Percentiles rank a stretch among this genome's conserved stretches.
Conservation (phyloP, 768 basidiomycete genomes). For the Nevesoporus exiguus region DNA sequence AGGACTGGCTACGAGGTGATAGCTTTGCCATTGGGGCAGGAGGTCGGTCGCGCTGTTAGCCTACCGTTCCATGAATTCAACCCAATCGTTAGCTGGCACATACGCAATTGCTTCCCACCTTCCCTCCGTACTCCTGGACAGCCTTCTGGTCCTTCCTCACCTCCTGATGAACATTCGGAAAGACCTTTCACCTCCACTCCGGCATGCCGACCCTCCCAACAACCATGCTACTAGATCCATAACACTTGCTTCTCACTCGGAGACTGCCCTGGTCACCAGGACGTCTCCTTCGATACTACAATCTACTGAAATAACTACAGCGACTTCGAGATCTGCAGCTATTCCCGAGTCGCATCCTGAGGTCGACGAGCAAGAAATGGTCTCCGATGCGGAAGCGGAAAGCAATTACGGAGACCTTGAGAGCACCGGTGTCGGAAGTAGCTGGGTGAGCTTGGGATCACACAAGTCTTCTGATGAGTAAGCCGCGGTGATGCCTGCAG, state of each 20-base stretch:
- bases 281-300: not conserved
- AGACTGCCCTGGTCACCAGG: slow-evolving; percentile 6
- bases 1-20: slow-evolving; percentile 62
- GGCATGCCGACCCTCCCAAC: slow-evolving; percentile 33
- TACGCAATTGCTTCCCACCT: slow-evolving; percentile 70
- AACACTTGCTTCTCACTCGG: slow-evolving; percentile 10
- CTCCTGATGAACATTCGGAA: slow-evolving; percentile 61
- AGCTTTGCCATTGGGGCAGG: slow-evolving; percentile 76
- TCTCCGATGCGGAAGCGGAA: slow-evolving; percentile 68
- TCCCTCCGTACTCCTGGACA: slow-evolving; percentile 61
- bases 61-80: slow-evolving; percentile 2
- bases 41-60: slow-evolving; percentile 43
- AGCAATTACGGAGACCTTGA: slow-evolving; percentile 57
- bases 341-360: slow-evolving; percentile 10
- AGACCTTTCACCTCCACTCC: slow-evolving; percentile 51
- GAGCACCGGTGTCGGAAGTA: slow-evolving; percentile 48
- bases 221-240: slow-evolving; percentile 21
- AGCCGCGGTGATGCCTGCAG: not conserved
- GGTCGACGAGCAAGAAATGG: slow-evolving; percentile 37
- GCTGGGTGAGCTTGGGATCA: slow-evolving; percentile 64
- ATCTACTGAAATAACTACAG: slow-evolving; percentile 3
- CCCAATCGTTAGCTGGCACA: slow-evolving; percentile 51
- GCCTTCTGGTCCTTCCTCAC: slow-evolving; percentile 63
- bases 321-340: slow-evolving; percentile 10
- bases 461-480: slow-evolving; percentile 21